These are phyloP conservation scores for Tolypocladium nubicola DNA, from an alignment of 2,329 filamentous ascomycete genomes.

Conservation along the genomic window DNA sequence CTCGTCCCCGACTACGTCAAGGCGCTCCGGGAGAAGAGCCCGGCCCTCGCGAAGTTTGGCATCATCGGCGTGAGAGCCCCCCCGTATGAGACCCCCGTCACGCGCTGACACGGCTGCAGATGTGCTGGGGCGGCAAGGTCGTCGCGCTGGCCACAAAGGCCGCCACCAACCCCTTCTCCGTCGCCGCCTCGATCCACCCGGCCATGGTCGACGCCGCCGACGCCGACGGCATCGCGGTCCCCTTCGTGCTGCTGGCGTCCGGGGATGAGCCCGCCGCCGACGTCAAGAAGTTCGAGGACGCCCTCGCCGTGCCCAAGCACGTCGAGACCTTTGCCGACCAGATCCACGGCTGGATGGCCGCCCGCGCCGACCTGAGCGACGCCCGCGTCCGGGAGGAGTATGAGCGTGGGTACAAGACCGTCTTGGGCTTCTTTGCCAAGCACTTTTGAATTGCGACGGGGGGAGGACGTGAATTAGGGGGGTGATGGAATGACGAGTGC, in stretches of 20 bases:
- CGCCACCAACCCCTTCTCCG: conserved; percentile 43
- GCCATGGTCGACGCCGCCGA: conserved; percentile 56
- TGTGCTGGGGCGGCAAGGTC: conserved; percentile 66
- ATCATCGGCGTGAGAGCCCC: conserved; percentile 43
- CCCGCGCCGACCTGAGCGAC: conserved; percentile 48
- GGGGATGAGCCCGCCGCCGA: conserved; percentile 49
- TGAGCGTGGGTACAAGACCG: conserved; percentile 47
- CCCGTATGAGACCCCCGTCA: not conserved
- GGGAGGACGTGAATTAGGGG: not conserved
- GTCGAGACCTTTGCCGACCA: conserved; percentile 58
- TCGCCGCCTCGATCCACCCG: conserved; percentile 43
- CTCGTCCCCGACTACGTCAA: conserved; percentile 45
- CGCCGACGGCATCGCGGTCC: conserved; percentile 47
- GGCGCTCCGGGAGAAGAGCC: conserved; percentile 39
- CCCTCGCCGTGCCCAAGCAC: conserved; percentile 43
- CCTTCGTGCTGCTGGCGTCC: conserved; percentile 53
- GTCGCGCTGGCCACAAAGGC: conserved; percentile 39
- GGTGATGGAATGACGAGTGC: not conserved
- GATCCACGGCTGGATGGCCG: conserved; percentile 67
- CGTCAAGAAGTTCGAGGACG: conserved; percentile 45
- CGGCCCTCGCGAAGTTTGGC: conserved; percentile 47
- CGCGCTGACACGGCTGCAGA: conserved; percentile 18
- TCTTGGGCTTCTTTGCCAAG: conserved; percentile 47
- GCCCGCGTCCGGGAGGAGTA: conserved; percentile 50
- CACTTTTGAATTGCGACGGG: conserved; percentile 22